Percentiles rank a stretch among this genome's conserved stretches.
phyloP scores from a whole-genome alignment of 257 asterid genomes.

The Schizonepeta tenuifolia region DNA sequence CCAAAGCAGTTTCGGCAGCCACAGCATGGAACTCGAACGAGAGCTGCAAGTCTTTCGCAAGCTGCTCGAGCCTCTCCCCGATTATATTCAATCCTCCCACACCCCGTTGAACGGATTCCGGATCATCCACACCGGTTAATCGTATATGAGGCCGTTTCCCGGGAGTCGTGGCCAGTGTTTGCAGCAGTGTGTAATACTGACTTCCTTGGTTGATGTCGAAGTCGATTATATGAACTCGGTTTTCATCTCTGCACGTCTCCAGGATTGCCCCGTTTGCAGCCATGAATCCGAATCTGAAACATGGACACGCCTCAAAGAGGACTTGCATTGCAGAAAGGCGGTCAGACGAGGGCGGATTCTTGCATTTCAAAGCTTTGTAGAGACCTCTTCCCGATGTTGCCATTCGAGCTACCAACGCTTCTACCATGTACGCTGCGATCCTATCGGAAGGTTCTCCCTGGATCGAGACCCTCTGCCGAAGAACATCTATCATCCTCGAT shows the following conservation, averaged over 20 bases:
- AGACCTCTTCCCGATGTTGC: constrained; percentile 91
- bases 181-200: constrained; percentile 83
- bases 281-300: constrained; percentile 90
- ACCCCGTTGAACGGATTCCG: constrained; percentile 83
- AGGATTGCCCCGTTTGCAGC: constrained; percentile 84
- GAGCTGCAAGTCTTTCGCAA: constrained; percentile 62
- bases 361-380: constrained; percentile 82
- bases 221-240: constrained; percentile 74
- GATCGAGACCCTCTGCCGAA: constrained; percentile 78
- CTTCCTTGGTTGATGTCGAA: constrained; percentile 96
- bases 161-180: constrained; percentile 62
- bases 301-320: constrained; percentile 94
- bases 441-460: constrained; percentile 87
- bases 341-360: constrained; percentile 72
- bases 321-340: constrained; percentile 95
- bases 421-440: constrained; percentile 95
- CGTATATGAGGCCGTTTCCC: constrained; percentile 58
- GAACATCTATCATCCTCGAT: constrained; percentile 55
- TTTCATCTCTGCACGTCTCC: constrained; percentile 71
- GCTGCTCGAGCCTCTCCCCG: constrained; percentile 70
- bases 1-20: constrained; percentile 65
- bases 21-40: constrained; percentile 73
- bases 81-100: constrained; percentile 72
- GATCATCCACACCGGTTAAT: constrained; percentile 92
- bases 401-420: constrained; percentile 87